A percentile compares a stretch with the other conserved stretches of the same genome.
phyloP scores from a whole-genome alignment of 2,329 filamentous ascomycete species.

The Penicillium concentricum region DNA sequence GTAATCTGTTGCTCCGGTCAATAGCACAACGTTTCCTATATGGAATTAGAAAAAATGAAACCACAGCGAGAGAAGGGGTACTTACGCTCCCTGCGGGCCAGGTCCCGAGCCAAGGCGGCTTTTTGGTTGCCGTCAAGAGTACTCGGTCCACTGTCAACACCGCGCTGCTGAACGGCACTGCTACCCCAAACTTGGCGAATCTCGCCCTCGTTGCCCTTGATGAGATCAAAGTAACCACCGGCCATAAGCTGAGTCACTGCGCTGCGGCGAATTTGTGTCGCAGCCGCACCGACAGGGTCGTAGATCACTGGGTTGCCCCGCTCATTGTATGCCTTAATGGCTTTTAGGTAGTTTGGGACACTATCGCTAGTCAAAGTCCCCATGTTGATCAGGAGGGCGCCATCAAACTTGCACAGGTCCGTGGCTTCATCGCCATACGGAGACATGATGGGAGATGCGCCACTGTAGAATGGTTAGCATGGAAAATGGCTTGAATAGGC shows the following conservation, averaged over 20 bases:
- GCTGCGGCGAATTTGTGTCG: constrained; percentile 69
- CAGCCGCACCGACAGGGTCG: constrained; percentile 88
- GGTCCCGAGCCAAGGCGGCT: constrained; percentile 60
- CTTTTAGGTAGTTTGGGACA: constrained; percentile 68
- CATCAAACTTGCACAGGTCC: constrained; percentile 75
- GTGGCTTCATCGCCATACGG: constrained; percentile 78
- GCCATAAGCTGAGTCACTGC: constrained; percentile 71
- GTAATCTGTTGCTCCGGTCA: constrained; percentile 78
- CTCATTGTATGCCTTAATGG: constrained; percentile 77
- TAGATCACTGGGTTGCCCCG: constrained; percentile 73
- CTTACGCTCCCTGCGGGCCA: constrained; percentile 64
- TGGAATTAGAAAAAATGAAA: neutral
- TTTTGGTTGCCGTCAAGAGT: constrained; percentile 55
- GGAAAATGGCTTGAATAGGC: neutral
- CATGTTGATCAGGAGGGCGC: constrained; percentile 89
- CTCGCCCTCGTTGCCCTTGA: constrained; percentile 93
- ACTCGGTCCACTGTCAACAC: constrained; percentile 74
- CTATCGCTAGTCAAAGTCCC: constrained; percentile 80
- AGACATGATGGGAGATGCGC: constrained; percentile 91
- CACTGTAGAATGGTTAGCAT: constrained; percentile 43
- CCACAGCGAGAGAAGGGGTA: neutral
- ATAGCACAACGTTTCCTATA: constrained; percentile 65
- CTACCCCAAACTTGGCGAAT: constrained; percentile 70
- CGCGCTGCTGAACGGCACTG: constrained; percentile 64
- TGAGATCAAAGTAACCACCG: constrained; percentile 75